phyloP scores from a whole-genome alignment of 495 filamentous ascomycete genomes.

The Penicillium atrosanguineum region DNA sequence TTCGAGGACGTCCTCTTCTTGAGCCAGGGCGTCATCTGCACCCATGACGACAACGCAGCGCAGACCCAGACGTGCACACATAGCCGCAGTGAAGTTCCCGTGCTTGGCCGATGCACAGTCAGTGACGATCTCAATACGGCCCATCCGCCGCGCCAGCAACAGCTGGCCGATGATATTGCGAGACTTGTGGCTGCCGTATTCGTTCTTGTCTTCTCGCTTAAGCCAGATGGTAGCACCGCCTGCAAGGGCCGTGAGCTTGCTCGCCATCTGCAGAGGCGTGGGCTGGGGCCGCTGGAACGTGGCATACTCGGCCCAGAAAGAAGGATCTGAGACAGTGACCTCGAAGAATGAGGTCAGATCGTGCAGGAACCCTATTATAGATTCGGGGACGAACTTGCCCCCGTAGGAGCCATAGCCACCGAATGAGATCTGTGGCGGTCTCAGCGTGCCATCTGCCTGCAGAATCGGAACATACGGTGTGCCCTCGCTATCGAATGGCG shows the following conservation, averaged over 20 bases:
- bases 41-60: conserved; percentile 33
- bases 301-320: conserved; percentile 31
- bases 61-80: conserved; percentile 31
- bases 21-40: conserved; percentile 26
- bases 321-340: conserved; percentile 25
- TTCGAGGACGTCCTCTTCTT: conserved; percentile 27
- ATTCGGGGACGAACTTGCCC: conserved; percentile 34
- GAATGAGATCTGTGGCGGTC: conserved; percentile 22
- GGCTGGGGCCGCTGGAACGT: conserved; percentile 19
- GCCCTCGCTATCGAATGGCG: conserved; percentile 5
- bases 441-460: conserved; percentile 24
- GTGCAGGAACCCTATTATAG: conserved; percentile 29
- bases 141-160: conserved; percentile 31
- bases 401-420: conserved; percentile 31
- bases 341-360: conserved; percentile 32
- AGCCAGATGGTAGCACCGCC: conserved; percentile 35
- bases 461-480: conserved; percentile 25
- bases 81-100: conserved; percentile 30
- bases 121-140: conserved; percentile 30
- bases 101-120: conserved; percentile 35
- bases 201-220: conserved; percentile 32
- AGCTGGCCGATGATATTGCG: conserved; percentile 35
- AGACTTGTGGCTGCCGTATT: conserved; percentile 30
- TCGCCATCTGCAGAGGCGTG: conserved; percentile 27
- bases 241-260: conserved; percentile 22